Percentiles rank a stretch among this genome's conserved stretches.
These are phyloP conservation scores for Wickerhamiella hasegawae DNA, from an alignment of 805 yeast species.

Conservation along the genomic window DNA sequence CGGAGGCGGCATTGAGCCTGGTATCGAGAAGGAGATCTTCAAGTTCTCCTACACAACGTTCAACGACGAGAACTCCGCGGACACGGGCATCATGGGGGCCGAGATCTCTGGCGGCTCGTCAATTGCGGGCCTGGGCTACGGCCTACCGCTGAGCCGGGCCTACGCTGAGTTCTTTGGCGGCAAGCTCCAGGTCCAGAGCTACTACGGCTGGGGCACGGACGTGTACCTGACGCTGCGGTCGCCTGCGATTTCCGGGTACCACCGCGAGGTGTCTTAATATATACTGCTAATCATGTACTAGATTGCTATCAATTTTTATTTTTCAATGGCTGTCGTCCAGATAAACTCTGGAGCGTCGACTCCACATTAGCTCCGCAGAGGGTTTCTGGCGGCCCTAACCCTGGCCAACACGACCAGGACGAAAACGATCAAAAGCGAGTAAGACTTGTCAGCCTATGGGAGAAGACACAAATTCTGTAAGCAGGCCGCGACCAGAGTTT, in stretches of 20 bases:
- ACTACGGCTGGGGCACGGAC: conserved; percentile 68
- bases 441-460: too few relatives aligned
- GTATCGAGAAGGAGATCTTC: conserved; percentile 49
- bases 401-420: too few relatives aligned
- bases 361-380: too few relatives aligned
- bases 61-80: conserved; percentile 39
- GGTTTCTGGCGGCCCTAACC: too few relatives aligned
- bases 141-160: conserved; percentile 68
- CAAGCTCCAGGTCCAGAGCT: conserved; percentile 46
- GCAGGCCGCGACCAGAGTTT: too few relatives aligned
- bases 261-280: too few relatives aligned
- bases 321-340: too few relatives aligned
- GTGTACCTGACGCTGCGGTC: conserved; percentile 34
- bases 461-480: too few relatives aligned
- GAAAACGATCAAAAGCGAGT: too few relatives aligned
- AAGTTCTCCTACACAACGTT: conserved; percentile 80
- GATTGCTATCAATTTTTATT: too few relatives aligned
- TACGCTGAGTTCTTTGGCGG: conserved; percentile 66
- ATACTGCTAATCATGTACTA: too few relatives aligned
- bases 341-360: too few relatives aligned
- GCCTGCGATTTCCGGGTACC: conserved; percentile 13
- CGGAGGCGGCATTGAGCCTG: conserved; percentile 77
- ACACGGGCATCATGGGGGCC: conserved; percentile 44
- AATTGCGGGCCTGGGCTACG: conserved; percentile 94
- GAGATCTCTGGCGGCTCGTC: conserved; percentile 54